Conservation (phyloP, 345 rosid species). For the Mallotus nudiflorus region DNA sequence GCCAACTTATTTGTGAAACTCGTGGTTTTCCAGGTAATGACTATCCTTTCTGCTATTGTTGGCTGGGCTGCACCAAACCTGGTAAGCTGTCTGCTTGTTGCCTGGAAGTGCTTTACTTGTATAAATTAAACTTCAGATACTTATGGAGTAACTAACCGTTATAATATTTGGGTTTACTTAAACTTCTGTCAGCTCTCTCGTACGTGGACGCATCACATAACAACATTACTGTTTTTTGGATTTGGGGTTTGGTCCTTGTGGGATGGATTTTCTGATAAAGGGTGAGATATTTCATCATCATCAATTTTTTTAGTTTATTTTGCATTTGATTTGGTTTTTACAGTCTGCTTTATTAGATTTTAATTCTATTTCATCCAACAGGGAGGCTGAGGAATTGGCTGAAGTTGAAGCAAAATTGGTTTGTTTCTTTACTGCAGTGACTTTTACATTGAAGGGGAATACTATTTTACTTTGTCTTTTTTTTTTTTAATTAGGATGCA, state of each 20-base stretch:
- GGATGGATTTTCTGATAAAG: conserved; percentile 71
- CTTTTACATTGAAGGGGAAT: conserved; percentile 11
- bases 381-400: conserved; percentile 76
- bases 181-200: conserved; percentile 68
- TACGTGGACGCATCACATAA: conserved; percentile 81
- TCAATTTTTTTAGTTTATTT: conserved; percentile 3
- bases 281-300: conserved; percentile 39
- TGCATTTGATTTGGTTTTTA: conserved; percentile 1
- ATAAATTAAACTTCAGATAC: conserved; percentile 3
- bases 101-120: conserved; percentile 12
- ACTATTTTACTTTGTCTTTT: conserved; percentile 16
- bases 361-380: conserved; percentile 29
- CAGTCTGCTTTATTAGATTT: conserved; percentile 9
- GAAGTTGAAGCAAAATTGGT: conserved; percentile 93
- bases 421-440: conserved; percentile 22
- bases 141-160: background rate
- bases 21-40: conserved; percentile 66
- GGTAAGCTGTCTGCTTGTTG: conserved; percentile 46
- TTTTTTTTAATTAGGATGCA: conserved; percentile 55
- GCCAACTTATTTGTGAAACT: conserved; percentile 3
- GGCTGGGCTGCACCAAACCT: conserved; percentile 98
- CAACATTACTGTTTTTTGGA: conserved; percentile 76
- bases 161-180: background rate
- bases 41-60: conserved; percentile 72
- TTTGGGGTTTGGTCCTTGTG: conserved; percentile 90